Evolutionary conservation across 192 early-diverging fungal species (phyloP), one percentile per base, ranked within the genome.

Genomic region (Endogone sp.): DNA sequence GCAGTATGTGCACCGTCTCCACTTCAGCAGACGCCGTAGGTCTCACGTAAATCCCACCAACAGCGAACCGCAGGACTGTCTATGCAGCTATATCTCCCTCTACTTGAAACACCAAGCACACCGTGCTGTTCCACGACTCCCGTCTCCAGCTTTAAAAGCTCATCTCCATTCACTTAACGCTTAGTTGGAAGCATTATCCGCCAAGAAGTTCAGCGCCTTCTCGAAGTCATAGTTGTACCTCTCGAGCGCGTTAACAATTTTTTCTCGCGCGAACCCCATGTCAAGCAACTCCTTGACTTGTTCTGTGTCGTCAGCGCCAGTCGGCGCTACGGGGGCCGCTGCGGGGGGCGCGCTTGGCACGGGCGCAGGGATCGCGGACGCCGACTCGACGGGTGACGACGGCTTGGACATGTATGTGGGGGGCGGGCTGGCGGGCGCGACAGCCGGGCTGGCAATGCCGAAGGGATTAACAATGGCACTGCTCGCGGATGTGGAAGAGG

Each of bases 181-280:
- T n/a, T n/a, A n/a, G n/a, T n/a, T n/a, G n/a, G n/a, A n/a, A n/a
- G 37, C 37, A 64, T 83, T 80, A 75, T 91, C 90, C 56, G 90
- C 75, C 32, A 91, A 75, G 68, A 86, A 89, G 73, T 91, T 91
- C 72, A 85, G 84, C 0, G 90, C 90, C 77, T 87, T 88, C 59
- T 83, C 79, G 27, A 86, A 73, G 70, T 91, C 87, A 70, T 90
- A 84, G 58, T 91, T 86, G 62, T 86, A 89, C 75, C 83, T 85
- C 62, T 89, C 85, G 58, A 91, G 76, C 1, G 90, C 90, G 10
- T 86, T 82, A 24, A 86, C 77, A n/a, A 87, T 87, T 72, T 90
- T 87, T 11, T 83, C 80, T 8, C 82, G 80, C 25, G 85, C 82
- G 70, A 91, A 91, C 8, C 90, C 90, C 86, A 91, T 87, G 64